Evolutionary conservation across 2,329 filamentous ascomycete genomes (phyloP), one percentile per base, ranked within the genome.

Genomic region (Trichophyton equinum): DNA sequence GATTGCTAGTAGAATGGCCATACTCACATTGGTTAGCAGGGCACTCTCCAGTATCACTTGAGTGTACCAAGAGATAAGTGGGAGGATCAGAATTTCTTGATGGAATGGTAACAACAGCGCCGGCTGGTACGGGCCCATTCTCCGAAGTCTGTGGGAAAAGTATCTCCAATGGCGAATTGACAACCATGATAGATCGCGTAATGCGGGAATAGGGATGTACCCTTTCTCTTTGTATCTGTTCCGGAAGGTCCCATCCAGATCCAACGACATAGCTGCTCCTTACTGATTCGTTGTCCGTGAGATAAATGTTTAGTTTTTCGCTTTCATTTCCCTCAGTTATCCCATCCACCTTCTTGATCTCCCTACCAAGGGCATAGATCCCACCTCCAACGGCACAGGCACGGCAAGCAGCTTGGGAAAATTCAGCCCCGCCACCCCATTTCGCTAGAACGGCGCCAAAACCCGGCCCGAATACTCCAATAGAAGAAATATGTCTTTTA

Each of bases 11-110:
- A 42, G 44, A 64, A 47, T 61, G 25, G 27, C 18, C 2, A 22
- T 61, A 88, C 92, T 90, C 83, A 99, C 92, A 85, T 84, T 97
- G 91, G 76, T 87, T 85, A 64, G 75, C 66, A 27, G 92, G 91
- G 73, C 94, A 97, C 78, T 97, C 92, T 64, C 91, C 91, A 47
- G 91, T 92, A 62, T 96, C 91, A 71, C 87, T 90, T 2, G 91
- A 94, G 72, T 97, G 92, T 42, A 86, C 81, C 67, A 89, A 73
- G 18, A 86, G 73, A 64, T 85, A 80, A 5, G 85, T 78, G 13
- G 83, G 81, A 53, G 79, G 70, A 9, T 65, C 65, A 58, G 66
- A 64, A 36, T 74, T 66, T n/a, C 67, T 66, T 20, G 70, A 69
- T 36, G 72, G 70, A 53, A 76, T 71, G 63, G 76, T 68, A 25